These are phyloP conservation scores for Ceratocystis albifundus DNA, from an alignment of 2,329 filamentous ascomycete genomes.

Conservation along the genomic window DNA sequence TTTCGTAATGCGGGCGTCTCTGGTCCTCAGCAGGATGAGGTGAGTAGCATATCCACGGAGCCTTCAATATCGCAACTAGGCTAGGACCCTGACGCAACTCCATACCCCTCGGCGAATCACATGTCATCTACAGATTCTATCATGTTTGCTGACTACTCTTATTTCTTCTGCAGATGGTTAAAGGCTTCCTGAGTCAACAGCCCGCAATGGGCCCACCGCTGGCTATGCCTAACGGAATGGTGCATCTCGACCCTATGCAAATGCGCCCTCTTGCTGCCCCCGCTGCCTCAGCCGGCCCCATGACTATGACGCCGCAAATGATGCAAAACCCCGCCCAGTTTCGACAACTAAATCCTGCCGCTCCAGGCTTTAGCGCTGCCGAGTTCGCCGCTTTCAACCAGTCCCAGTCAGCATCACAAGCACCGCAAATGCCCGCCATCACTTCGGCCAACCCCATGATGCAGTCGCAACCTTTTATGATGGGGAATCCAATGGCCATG, in stretches of 20 bases:
- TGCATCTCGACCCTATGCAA: conserved; percentile 41
- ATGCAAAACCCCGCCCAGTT: conserved; percentile 16
- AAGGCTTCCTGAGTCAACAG: conserved; percentile 77
- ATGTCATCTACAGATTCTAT: background rate
- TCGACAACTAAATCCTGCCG: conserved; percentile 33
- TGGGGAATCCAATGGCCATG: conserved; percentile 44
- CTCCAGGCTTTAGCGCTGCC: conserved; percentile 59
- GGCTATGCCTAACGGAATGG: conserved; percentile 38
- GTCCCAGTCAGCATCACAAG: conserved; percentile 42
- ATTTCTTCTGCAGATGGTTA: conserved; percentile 59
- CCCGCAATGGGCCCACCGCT: conserved; percentile 47
- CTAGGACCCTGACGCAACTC: background rate
- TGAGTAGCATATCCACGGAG: conserved; percentile 29
- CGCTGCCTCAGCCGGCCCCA: conserved; percentile 34
- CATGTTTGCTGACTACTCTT: conserved; percentile 11
- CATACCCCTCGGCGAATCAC: background rate
- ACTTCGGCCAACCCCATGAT: conserved; percentile 23
- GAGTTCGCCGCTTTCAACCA: conserved; percentile 85
- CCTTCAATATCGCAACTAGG: conserved; percentile 23
- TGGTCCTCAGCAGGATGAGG: conserved; percentile 59
- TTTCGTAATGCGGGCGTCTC: conserved; percentile 63
- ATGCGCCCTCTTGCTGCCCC: conserved; percentile 17
- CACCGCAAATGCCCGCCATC: conserved; percentile 49
- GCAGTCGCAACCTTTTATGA: conserved; percentile 28
- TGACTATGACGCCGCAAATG: conserved; percentile 43